These are phyloP conservation scores for Taxawa tesnikishii DNA, from an alignment of 2,329 filamentous ascomycete species.

Conservation along the genomic window DNA sequence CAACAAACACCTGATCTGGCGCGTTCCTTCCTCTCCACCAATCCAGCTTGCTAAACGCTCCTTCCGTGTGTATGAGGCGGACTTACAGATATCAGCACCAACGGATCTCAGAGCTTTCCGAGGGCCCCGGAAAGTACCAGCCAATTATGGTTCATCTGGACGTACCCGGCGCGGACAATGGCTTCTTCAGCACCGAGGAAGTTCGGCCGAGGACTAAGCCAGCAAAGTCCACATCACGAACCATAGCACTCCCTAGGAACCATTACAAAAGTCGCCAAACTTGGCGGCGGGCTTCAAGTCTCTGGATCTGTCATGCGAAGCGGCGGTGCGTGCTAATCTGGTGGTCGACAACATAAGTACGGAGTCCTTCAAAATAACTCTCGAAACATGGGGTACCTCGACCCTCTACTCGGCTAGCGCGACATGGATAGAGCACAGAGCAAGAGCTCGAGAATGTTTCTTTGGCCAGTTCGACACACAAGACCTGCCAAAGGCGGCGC, in stretches of 20 bases:
- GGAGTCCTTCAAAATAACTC: conserved; percentile 11
- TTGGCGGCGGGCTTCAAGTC: conserved; percentile 16
- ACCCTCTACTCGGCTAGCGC: conserved; percentile 12
- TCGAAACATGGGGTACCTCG: conserved; percentile 16
- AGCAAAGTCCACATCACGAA: conserved; percentile 12
- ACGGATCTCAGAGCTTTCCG: too few relatives aligned
- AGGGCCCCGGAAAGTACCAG: too few relatives aligned
- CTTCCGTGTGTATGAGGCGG: too few relatives aligned
- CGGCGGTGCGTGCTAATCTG: conserved; percentile 14
- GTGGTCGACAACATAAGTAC: conserved; percentile 14
- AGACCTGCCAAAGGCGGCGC: conserved; percentile 3
- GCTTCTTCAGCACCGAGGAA: conserved; percentile 16
- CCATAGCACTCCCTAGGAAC: conserved; percentile 12
- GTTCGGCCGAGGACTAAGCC: conserved; percentile 12
- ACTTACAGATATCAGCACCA: too few relatives aligned
- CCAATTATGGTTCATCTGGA: conserved; percentile 8
- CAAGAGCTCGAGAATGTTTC: conserved; percentile 14
- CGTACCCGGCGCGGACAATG: conserved; percentile 13
- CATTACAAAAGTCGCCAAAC: conserved; percentile 16
- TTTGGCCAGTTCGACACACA: conserved; percentile 18
- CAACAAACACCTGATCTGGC: too few relatives aligned
- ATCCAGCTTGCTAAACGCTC: too few relatives aligned
- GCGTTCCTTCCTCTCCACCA: too few relatives aligned
- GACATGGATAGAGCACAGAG: conserved; percentile 18
- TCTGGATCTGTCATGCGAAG: conserved; percentile 13